Percentiles rank a stretch among this genome's conserved stretches.
Evolutionary conservation across 1,139 yeast species (phyloP).

Genomic region (Protomyces macrosporus): DNA sequence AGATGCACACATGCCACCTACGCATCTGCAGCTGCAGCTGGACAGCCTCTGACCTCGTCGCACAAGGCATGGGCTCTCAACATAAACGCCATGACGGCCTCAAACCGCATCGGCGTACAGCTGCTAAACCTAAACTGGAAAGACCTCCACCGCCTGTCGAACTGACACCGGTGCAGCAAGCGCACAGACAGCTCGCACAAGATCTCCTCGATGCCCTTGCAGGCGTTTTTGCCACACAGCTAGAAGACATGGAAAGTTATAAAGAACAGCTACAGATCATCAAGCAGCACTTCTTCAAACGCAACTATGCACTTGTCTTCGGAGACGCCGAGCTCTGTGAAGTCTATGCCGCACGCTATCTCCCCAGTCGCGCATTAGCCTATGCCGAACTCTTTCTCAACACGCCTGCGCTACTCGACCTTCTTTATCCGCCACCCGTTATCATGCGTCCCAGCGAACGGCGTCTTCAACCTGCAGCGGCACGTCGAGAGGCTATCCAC

Average conservation of each 20-base stretch:
- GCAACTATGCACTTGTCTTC: conserved; percentile 14
- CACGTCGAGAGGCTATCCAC: neutral
- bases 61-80: conserved; percentile 12
- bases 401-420: neutral
- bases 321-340: conserved; percentile 2
- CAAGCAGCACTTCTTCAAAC: conserved; percentile 12
- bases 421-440: conserved; percentile 14
- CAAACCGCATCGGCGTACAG: conserved; percentile 16
- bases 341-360: conserved; percentile 13
- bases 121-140: conserved; percentile 19
- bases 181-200: conserved; percentile 1
- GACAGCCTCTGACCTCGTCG: no score
- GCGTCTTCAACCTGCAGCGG: neutral
- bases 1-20: no score
- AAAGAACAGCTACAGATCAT: conserved; percentile 9
- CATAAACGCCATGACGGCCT: conserved; percentile 21
- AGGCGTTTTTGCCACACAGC: neutral
- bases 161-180: neutral
- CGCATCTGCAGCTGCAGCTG: no score
- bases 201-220: conserved; percentile 6
- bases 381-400: conserved; percentile 12
- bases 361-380: conserved; percentile 18
- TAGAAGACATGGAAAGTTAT: neutral
- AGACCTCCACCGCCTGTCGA: neutral
- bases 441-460: conserved; percentile 16